phyloP scores from a whole-genome alignment of 2,329 filamentous ascomycete species.

The Aspergillus sp. region DNA sequence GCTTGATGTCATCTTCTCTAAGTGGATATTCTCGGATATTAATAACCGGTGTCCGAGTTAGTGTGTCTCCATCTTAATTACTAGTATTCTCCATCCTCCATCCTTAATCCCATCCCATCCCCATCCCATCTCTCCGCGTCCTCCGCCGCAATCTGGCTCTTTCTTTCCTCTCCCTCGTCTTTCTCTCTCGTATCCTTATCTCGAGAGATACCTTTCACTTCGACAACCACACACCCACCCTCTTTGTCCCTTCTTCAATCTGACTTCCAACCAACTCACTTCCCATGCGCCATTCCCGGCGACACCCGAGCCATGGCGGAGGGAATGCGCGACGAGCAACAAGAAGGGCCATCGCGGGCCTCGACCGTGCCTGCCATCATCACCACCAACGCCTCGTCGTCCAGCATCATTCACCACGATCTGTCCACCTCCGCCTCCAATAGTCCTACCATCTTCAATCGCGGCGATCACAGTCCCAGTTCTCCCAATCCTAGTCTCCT shows the following conservation, averaged over 20 bases:
- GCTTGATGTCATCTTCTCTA: constrained; percentile 1
- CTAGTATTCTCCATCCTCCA: background rate
- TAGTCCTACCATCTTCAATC: constrained; percentile 1
- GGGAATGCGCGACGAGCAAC: constrained; percentile 29
- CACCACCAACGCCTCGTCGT: constrained; percentile 25
- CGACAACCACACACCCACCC: background rate
- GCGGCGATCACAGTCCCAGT: constrained; percentile 15
- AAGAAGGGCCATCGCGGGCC: constrained; percentile 24
- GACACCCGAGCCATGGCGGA: constrained; percentile 33
- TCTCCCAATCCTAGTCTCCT: constrained; percentile 15
- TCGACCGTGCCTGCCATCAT: constrained; percentile 29
- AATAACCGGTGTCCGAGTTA: constrained; percentile 1
- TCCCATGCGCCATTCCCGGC: constrained; percentile 27
- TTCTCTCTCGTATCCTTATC: background rate
- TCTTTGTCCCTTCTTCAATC: background rate
- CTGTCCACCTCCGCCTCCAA: constrained; percentile 10
- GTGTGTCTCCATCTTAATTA: background rate
- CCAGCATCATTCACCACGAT: constrained; percentile 18
- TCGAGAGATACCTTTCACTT: no score
- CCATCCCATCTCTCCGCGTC: background rate
- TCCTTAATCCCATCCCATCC: background rate
- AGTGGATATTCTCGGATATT: background rate
- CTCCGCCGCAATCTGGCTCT: background rate
- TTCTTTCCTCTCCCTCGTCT: background rate
- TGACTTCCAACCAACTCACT: background rate